Evolutionary conservation across 1,139 yeast genomes (phyloP).

Genomic region (Kazachstania sp.): DNA sequence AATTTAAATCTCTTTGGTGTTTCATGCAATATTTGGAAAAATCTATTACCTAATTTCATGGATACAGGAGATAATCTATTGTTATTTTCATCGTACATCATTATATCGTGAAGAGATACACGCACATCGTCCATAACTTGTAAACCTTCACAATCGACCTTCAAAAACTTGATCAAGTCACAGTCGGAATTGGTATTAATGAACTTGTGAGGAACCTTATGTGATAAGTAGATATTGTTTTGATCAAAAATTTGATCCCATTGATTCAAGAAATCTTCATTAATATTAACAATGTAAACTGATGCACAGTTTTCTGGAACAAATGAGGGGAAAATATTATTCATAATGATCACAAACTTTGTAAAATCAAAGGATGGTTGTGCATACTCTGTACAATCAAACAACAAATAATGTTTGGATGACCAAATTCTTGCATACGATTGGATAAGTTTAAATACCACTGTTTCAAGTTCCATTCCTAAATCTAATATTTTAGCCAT

Average conservation of each 20-base stretch:
- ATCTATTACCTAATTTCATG: conserved; percentile 61
- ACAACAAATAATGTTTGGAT: conserved; percentile 49
- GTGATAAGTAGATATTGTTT: conserved; percentile 14
- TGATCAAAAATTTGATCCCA: conserved; percentile 24
- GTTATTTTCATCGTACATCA: conserved; percentile 37
- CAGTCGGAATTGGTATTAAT: conserved; percentile 41
- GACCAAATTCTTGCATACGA: conserved; percentile 69
- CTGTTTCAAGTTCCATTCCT: conserved; percentile 45
- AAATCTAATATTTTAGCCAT: conserved; percentile 36
- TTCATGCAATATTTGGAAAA: conserved; percentile 45
- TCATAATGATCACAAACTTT: conserved; percentile 29
- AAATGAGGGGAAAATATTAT: conserved; percentile 40
- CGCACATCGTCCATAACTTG: conserved; percentile 44
- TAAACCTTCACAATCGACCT: conserved; percentile 37
- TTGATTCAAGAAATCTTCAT: conserved; percentile 35
- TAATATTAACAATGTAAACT: conserved; percentile 54
- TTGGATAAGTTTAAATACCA: conserved; percentile 59
- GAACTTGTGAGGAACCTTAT: conserved; percentile 25
- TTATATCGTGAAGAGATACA: conserved; percentile 35
- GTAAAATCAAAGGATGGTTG: conserved; percentile 19
- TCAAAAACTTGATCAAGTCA: conserved; percentile 41
- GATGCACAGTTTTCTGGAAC: conserved; percentile 48
- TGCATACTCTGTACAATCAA: conserved; percentile 61
- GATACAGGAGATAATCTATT: conserved; percentile 45
- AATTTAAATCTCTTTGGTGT: conserved; percentile 34